Base-by-base conservation (phyloP, 31 red algal species). In the Porphyra umbilicalis region DNA sequence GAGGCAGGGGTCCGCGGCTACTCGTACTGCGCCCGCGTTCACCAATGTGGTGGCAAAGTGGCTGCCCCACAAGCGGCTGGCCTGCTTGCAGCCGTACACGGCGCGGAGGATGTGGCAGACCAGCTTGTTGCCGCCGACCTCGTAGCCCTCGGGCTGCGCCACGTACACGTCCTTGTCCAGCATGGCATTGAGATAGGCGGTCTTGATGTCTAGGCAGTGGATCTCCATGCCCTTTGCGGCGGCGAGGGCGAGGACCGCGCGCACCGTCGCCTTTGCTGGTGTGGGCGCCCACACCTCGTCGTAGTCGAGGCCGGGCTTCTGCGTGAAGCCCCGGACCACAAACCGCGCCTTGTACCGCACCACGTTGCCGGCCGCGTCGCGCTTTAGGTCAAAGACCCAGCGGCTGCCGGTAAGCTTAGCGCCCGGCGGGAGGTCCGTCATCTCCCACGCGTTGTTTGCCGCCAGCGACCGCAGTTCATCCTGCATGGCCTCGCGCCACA, bases 361-460 rank as follows among this genome's bases (percentile, higher is more conserved):
- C 32, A 84, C 0, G 74, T 79, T 79, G 18, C 83, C 1, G 33
- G 25, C 30, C 15, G 6, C 25, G 75, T 78, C 83, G n/a, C 71
- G 83, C 77, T 84, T 84, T 10, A 79, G 15, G 35, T 11, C 46
- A 29, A 84, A 77, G 8, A 84, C 75, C 46, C 46, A 84, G n/a
- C 39, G 39, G 83, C 10, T 39, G 32, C 18, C 35, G 29, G 71
- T 76, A 11, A 11, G 9, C n/a, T 77, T 76, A 9, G 35, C 11
- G 82, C 42, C 82, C 44, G 33, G 11, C 8, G 82, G 2, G 14
- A 76, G 29, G 29, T 83, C 18, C 34, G 30, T 11, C 29, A 83
- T 30, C 33, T 75, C 44, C 33, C 34, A 83, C 33, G 0, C 11
- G 0, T 31, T 31, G 42, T 77, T 0, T 11, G 31, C n/a, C 0